Base-by-base conservation (phyloP, 2,329 filamentous ascomycete genomes). In the Hirsutella minnesotensis region DNA sequence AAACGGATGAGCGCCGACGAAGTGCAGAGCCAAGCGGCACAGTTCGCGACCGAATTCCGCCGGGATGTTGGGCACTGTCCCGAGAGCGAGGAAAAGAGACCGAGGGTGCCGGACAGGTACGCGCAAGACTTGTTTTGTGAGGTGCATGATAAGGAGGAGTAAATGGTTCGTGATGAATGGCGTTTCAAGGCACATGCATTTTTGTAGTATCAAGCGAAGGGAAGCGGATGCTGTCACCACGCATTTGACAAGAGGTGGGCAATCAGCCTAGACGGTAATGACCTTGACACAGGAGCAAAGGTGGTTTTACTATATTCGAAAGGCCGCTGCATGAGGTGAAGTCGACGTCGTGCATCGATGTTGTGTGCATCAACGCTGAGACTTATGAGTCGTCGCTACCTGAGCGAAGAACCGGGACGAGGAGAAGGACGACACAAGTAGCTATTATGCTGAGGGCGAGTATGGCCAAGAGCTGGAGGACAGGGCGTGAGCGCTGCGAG, bases 51-150 rank as follows among this genome's bases (percentile, higher is more conserved):
- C 0, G 53, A 66, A 13, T 90, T 92, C 55, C 73, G 79, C 36
- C 60, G 63, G 41, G 65, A 75, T 3, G 71, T 86, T 13, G 87
- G 87, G n/a, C 75, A 74, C 1, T 94, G 87, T 53, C 57, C 58
- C 20, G 58, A 54, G 3, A 58, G 62, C 9, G 56, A 54, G 30
- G 44, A 50, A 10, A 50, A 51, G 30, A 50, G 38, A 5, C 22
- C 16, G 19, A 41, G 31, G 15, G 40, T 43, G 53, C 44, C 54
- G 27, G 50, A 62, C n/a, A 58, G 60, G 21, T 65, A 64, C 33
- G 68, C 75, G 1, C 61, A 65, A 24, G 80, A 86, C 55, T 60
- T 88, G 39, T 89, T 89, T 56, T 89, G 84, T 53, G 62, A 44
- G 20, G 44, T 37, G 22, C 15, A 12, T n/a, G 24, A 15, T 16